Base-by-base conservation (phyloP, 192 early-diverging fungal genomes). In the Backusella tarrabulga region DNA sequence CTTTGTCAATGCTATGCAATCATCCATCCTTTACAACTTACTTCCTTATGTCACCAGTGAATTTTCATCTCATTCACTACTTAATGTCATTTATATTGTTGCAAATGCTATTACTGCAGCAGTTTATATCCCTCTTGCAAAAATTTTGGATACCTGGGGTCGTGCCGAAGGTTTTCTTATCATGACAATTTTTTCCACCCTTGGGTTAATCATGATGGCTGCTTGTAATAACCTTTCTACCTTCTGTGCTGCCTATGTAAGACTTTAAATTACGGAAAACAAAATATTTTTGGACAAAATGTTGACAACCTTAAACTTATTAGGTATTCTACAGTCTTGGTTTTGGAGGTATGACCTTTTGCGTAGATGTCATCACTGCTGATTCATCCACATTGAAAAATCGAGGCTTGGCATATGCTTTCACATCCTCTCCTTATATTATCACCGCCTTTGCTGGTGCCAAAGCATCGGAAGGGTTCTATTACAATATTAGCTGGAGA, bases 211-310 rank as follows among this genome's bases (percentile, higher is more conserved):
- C n/a, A 23, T 71, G 19, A 71, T 71, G 69, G 32, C 69, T 23
- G 69, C 32, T 21, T 71, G 69, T 42, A 71, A 71, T 6, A 32
- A 40, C 15, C 69, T 71, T 21, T 32, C 69, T 36, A 71, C 69
- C 12, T 71, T 71, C 29, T 71, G 69, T 71, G 69, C 69, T 21
- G 69, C 69, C 34, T 71, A 71, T 71, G 69, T 71, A 63, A 63
- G 56, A 44, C 42, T 4, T 3, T 63, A 29, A 29, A 23, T 63
- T 12, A 29, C 29, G 26, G 1, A 29, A 26, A 14, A 60, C 0
- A 19, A 9, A 23, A 60, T 11, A 29, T 14, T 9, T 60, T 26
- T 29, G 23, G 23, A 26, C 1, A 60, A 29, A 23, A 63, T 63
- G 26, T 23, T 63, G 1, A 63, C 23, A 63, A 63, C 23, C 23